Base-by-base conservation (phyloP, 352 stramenopile species). In the Phytophthora parvispora region DNA sequence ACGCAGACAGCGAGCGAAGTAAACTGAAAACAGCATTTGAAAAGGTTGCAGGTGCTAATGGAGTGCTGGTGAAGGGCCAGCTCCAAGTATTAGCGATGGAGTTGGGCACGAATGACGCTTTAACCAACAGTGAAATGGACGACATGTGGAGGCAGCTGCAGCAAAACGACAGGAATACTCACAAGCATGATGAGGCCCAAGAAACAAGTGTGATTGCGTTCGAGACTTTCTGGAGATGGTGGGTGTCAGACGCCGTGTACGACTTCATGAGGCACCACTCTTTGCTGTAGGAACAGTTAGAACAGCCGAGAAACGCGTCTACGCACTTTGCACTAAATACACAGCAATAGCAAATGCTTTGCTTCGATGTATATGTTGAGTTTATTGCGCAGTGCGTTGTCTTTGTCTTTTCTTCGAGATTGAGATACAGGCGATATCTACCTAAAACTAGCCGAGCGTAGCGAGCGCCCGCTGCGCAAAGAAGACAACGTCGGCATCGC, bases 401-500 rank as follows among this genome's bases (percentile, higher is more conserved):
- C 20, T 49, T 67, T 47, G 43, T 61, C 38, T 59, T 58, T 52
- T 57, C 50, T 60, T 69, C 55, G 45, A 40, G 53, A 72, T 58
- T 72, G 66, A 60, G 60, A 66, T 72, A 69, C 62, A 67, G 42
- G 58, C 58, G 58, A 75, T 72, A 74, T 64, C 50, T 74, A 70
- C 72, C 62, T 75, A 75, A 65, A 66, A 64, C 78, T 91, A 91
- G 71, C 67, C 72, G 36, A 83, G 84, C 74, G 78, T 82, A 34
- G 73, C 60, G 36, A 95, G 83, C 47, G 89, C 89, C 64, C 87
- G 86, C 60, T 81, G 88, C 20, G 97, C 92, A 84, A 98, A 99
- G 74, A 94, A 99, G 68, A 96, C 87, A 60, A 99, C 97, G 78
- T 99, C 97, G 52, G 87, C 76, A 77, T 99, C 97, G 15, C 64